phyloP scores from a whole-genome alignment of 2,329 filamentous ascomycete genomes.

The Cladosporium velox region DNA sequence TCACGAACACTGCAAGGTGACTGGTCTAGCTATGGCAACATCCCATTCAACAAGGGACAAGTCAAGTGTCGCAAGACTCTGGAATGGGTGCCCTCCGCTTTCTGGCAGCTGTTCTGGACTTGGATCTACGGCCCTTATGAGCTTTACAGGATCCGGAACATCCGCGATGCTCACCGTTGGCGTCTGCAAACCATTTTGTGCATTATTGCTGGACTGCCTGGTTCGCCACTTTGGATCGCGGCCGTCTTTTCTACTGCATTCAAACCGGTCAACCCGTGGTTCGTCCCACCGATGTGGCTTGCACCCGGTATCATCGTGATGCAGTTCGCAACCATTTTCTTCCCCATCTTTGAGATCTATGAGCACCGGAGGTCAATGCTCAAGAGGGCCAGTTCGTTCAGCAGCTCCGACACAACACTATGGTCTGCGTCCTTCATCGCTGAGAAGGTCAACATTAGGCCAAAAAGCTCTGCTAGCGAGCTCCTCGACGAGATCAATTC shows the following conservation, averaged over 20 bases:
- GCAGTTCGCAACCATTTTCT: slow-evolving; percentile 64
- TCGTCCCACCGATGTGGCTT: slow-evolving; percentile 64
- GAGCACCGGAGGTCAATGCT: slow-evolving; percentile 38
- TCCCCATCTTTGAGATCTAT: slow-evolving; percentile 62
- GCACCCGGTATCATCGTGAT: slow-evolving; percentile 63
- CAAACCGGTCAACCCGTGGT: slow-evolving; percentile 51
- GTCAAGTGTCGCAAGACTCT: slow-evolving; percentile 45
- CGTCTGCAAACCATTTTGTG: slow-evolving; percentile 61
- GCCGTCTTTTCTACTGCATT: slow-evolving; percentile 57
- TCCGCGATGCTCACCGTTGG: slow-evolving; percentile 68
- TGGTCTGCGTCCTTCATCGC: not conserved
- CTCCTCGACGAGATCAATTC: slow-evolving; percentile 13
- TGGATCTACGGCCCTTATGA: slow-evolving; percentile 63
- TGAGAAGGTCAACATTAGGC: not conserved
- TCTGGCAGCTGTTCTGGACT: slow-evolving; percentile 67
- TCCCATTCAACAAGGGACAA: slow-evolving; percentile 30
- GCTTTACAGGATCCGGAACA: slow-evolving; percentile 61
- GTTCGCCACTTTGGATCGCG: slow-evolving; percentile 66
- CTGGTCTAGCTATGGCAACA: slow-evolving; percentile 29
- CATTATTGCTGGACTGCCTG: slow-evolving; percentile 57
- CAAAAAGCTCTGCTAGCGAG: not conserved
- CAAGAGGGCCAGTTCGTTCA: slow-evolving; percentile 20
- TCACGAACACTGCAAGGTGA: slow-evolving; percentile 29
- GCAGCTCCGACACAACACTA: not conserved
- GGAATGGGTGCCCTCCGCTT: slow-evolving; percentile 62